Conservation (phyloP, 2,329 filamentous ascomycete genomes). For the Stagonosporopsis tanaceti region DNA sequence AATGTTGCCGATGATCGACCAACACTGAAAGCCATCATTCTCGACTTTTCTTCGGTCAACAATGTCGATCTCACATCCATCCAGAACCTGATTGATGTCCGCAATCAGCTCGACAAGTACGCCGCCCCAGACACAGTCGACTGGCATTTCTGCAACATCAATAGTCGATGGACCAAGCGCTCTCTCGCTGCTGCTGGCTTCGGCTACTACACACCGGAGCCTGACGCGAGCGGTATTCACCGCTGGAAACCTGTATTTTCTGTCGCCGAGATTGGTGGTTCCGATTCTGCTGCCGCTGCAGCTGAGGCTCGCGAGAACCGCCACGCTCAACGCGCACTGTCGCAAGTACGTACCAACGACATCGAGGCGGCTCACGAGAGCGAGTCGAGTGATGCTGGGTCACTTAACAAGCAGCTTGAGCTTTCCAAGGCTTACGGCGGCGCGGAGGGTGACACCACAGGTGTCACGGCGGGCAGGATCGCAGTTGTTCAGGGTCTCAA, state of each 20-base stretch:
- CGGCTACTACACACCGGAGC: conserved; percentile 73
- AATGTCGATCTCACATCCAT: conserved; percentile 93
- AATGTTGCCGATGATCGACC: conserved; percentile 62
- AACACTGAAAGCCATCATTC: conserved; percentile 83
- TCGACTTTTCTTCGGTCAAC: conserved; percentile 94
- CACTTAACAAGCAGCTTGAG: conserved; percentile 45
- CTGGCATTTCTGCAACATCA: conserved; percentile 94
- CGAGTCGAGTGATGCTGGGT: conserved; percentile 33
- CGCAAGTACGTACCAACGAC: conserved; percentile 59
- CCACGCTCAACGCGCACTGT: conserved; percentile 27
- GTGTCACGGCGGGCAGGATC: conserved; percentile 25
- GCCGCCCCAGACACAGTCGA: conserved; percentile 82
- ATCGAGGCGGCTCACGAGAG: conserved; percentile 31
- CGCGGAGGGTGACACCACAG: conserved; percentile 37
- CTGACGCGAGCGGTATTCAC: conserved; percentile 62
- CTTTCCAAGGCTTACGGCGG: conserved; percentile 43
- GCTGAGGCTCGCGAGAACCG: conserved; percentile 73
- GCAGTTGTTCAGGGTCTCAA: conserved; percentile 83
- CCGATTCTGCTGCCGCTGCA: conserved; percentile 72
- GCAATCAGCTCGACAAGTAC: conserved; percentile 94
- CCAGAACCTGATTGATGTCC: conserved; percentile 91
- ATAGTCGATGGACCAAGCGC: conserved; percentile 92
- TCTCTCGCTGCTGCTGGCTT: conserved; percentile 91
- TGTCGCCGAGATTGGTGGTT: conserved; percentile 85
- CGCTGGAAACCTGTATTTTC: conserved; percentile 95